Conservation (phyloP, 176 grass and related monocot genomes). For the Oryza glumipatula region DNA sequence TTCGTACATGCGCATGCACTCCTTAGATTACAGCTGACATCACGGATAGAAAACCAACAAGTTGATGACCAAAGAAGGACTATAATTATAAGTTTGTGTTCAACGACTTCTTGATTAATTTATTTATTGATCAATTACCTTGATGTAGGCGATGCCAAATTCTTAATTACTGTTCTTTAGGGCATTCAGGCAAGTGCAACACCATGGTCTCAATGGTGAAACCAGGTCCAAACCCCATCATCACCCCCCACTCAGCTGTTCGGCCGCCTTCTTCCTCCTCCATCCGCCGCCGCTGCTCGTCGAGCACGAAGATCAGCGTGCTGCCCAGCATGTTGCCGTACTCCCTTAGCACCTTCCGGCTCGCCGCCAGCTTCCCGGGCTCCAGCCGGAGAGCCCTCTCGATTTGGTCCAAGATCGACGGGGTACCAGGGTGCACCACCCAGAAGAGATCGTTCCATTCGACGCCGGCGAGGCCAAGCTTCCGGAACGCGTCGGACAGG, state of each 20-base stretch:
- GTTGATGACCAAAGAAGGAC: no score
- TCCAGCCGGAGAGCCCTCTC: conserved; percentile 45
- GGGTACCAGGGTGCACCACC: conserved; percentile 46
- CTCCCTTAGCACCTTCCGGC: conserved; percentile 43
- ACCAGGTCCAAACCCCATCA: conserved; percentile 62
- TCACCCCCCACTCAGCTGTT: conserved; percentile 47
- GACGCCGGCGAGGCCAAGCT: background rate
- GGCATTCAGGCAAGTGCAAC: background rate
- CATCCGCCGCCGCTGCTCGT: conserved; percentile 41
- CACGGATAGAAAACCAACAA: no score
- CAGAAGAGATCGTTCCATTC: conserved; percentile 64
- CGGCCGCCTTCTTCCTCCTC: conserved; percentile 16
- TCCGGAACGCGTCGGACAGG: conserved; percentile 10
- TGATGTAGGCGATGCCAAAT: no score
- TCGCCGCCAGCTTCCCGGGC: conserved; percentile 41
- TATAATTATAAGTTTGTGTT: no score
- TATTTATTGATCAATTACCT: no score
- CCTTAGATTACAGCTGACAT: no score
- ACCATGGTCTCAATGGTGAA: conserved; percentile 54
- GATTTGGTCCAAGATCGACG: conserved; percentile 40
- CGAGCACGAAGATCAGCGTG: conserved; percentile 58
- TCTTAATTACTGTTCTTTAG: background rate
- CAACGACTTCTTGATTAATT: no score
- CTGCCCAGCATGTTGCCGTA: conserved; percentile 49
- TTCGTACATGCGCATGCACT: no score